Percentiles rank a stretch among this genome's conserved stretches.
phyloP scores from a whole-genome alignment of 345 rosid genomes.

The Eucalyptus decipiens region DNA sequence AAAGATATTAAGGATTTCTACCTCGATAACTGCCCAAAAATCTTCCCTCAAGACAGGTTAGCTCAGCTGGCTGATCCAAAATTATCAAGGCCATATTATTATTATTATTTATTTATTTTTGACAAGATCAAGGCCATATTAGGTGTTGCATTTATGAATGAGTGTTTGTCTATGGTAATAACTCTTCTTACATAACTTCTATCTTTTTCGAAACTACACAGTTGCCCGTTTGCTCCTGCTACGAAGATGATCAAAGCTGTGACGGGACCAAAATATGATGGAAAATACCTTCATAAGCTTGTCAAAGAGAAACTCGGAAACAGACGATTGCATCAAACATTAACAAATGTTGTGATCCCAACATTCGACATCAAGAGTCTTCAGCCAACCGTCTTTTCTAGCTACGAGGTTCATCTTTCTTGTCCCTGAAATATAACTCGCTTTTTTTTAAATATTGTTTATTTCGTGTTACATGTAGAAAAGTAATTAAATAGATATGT shows the following conservation, averaged over 20 bases:
- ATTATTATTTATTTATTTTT: too few species aligned
- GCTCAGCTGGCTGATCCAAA: neutral
- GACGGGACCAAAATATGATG: constrained; percentile 41
- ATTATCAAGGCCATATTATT: neutral
- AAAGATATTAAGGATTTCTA: constrained; percentile 32
- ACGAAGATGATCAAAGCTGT: constrained; percentile 12
- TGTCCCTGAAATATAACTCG: neutral
- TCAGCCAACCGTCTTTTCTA: constrained; percentile 38
- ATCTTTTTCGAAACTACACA: neutral
- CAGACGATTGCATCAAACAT: constrained; percentile 6
- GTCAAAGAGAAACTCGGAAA: constrained; percentile 23
- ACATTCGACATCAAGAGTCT: constrained; percentile 38
- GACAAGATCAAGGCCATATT: neutral
- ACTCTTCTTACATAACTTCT: neutral
- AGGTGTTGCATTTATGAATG: neutral
- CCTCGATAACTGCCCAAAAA: constrained; percentile 20
- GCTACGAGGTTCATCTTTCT: constrained; percentile 11
- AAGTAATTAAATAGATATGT: neutral
- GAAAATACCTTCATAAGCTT: constrained; percentile 17
- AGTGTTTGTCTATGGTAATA: neutral
- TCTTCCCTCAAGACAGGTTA: constrained; percentile 25
- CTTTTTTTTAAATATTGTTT: neutral
- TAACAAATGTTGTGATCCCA: constrained; percentile 41
- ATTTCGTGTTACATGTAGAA: neutral
- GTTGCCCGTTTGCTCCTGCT: neutral